phyloP scores from a whole-genome alignment of 2,329 filamentous ascomycete species.

The Fusarium begoniae region DNA sequence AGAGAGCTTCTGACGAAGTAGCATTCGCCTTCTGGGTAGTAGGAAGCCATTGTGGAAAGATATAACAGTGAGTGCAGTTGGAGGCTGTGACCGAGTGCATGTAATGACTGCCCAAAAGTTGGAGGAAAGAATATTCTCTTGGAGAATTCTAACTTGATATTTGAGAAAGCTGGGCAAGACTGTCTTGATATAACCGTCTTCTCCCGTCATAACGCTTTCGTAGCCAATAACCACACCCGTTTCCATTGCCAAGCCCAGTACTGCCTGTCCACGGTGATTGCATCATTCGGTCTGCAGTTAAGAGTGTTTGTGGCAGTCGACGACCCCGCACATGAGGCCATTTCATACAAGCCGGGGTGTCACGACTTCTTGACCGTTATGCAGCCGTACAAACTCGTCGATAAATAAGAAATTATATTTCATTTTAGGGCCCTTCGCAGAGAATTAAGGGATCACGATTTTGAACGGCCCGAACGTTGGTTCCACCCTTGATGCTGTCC shows the following conservation, averaged over 20 bases:
- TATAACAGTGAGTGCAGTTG: not conserved
- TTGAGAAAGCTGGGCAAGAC: not conserved
- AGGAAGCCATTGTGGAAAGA: too few species aligned
- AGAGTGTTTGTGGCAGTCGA: not conserved
- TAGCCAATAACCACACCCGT: rapidly evolving
- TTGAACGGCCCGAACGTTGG: not conserved
- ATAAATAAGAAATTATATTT: not conserved
- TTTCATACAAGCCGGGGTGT: not conserved
- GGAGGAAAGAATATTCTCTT: not conserved
- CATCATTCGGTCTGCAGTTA: not conserved
- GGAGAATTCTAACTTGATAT: too few species aligned
- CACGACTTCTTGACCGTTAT: not conserved
- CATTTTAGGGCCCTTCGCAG: not conserved
- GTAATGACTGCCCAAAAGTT: not conserved
- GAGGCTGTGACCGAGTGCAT: not conserved
- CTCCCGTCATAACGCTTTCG: rapidly evolving
- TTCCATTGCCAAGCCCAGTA: rapidly evolving
- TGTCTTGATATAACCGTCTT: not conserved
- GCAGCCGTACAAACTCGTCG: not conserved
- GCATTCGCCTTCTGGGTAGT: too few species aligned
- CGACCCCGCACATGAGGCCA: not conserved
- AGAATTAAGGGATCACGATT: rapidly evolving
- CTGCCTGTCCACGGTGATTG: rapidly evolving
- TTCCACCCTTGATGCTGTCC: not conserved
- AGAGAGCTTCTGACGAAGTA: too few species aligned